Evolutionary conservation across 257 asterid species (phyloP).

Genomic region (Jasminum sambac): DNA sequence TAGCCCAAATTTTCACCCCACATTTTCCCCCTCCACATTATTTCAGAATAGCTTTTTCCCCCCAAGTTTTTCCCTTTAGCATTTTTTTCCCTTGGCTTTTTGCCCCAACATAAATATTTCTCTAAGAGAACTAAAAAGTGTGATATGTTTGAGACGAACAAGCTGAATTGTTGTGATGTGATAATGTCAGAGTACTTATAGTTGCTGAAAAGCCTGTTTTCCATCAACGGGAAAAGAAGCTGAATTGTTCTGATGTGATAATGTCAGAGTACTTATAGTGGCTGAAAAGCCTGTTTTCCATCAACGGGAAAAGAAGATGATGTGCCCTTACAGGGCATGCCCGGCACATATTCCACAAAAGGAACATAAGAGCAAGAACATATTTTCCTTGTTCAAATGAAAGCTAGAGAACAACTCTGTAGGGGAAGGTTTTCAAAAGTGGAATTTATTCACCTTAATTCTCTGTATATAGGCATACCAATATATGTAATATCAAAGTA

Average conservation of each 20-base stretch:
- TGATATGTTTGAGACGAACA: neutral
- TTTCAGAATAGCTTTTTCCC: too few species aligned
- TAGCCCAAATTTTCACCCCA: too few species aligned
- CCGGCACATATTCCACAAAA: neutral
- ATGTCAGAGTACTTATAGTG: constrained; percentile 7
- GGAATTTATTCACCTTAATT: neutral
- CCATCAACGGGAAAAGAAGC: neutral
- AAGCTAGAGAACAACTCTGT: neutral
- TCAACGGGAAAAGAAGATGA: neutral
- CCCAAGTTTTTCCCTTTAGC: too few species aligned
- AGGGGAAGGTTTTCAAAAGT: neutral
- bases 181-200: constrained; percentile 4
- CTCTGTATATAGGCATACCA: neutral
- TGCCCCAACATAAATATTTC: too few species aligned
- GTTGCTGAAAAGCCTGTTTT: constrained; percentile 6
- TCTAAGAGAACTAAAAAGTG: constrained; percentile 10
- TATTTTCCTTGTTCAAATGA: neutral
- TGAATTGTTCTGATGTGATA: constrained; percentile 1
- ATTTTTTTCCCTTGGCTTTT: too few species aligned
- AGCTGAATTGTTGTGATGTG: constrained; percentile 4
- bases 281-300: constrained; percentile 6
- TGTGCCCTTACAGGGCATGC: neutral
- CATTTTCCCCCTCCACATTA: too few species aligned
- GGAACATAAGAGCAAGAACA: neutral
- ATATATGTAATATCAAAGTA: neutral